phyloP scores from a whole-genome alignment of 805 yeast genomes.

The Yamadazyma scolyti region DNA sequence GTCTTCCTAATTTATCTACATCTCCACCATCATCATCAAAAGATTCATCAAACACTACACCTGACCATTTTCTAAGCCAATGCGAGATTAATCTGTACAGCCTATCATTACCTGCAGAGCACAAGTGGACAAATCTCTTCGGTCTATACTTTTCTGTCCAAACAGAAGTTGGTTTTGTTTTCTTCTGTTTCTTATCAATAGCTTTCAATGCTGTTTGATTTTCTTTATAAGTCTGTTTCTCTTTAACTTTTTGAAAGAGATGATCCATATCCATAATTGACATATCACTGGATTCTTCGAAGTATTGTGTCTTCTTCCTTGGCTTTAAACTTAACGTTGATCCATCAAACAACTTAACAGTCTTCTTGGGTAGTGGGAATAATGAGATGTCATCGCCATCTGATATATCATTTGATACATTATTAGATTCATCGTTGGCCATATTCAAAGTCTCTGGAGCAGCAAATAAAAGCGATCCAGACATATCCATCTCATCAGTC shows the following conservation, averaged over 20 bases:
- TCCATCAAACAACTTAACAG: constrained; percentile 20
- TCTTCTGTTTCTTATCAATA: constrained; percentile 1
- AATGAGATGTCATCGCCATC: no score
- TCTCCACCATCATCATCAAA: constrained; percentile 4
- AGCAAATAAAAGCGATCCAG: background rate
- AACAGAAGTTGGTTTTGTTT: constrained; percentile 9
- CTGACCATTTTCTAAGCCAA: constrained; percentile 39
- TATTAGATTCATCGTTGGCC: no score
- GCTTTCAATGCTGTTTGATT: constrained; percentile 9
- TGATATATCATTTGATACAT: no score
- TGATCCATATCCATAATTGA: constrained; percentile 15
- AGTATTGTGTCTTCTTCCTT: background rate
- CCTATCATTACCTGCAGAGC: constrained; percentile 44
- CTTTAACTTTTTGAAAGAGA: constrained; percentile 17
- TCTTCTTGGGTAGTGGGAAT: no score
- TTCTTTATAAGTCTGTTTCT: constrained; percentile 14
- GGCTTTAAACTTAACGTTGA: constrained; percentile 11
- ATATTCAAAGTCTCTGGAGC: no score
- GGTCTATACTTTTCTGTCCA: constrained; percentile 44
- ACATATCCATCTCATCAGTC: background rate
- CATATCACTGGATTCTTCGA: constrained; percentile 6
- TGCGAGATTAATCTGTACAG: constrained; percentile 35
- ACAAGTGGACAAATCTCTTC: constrained; percentile 27
- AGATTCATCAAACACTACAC: constrained; percentile 27
- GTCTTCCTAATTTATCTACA: constrained; percentile 32